These are phyloP conservation scores for Durotheca rogersii DNA, from an alignment of 495 filamentous ascomycete genomes.

Conservation along the genomic window DNA sequence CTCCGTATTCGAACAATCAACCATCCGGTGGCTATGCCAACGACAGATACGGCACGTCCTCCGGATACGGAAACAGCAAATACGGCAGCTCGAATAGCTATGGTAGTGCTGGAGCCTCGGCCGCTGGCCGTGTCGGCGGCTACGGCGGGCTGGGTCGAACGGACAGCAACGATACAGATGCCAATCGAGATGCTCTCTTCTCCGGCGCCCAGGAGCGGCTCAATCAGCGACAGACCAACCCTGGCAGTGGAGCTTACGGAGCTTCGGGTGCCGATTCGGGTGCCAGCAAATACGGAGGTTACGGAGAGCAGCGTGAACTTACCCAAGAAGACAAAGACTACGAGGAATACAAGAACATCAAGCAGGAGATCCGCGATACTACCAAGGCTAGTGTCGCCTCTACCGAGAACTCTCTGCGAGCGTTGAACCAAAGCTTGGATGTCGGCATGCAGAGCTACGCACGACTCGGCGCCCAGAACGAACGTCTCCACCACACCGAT, in stretches of 20 bases:
- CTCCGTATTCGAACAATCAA: conserved; percentile 26
- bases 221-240: conserved; percentile 43
- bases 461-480: conserved; percentile 70
- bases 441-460: conserved; percentile 68
- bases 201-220: conserved; percentile 60
- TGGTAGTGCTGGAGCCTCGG: conserved; percentile 11
- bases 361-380: conserved; percentile 60
- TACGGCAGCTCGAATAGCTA: conserved; percentile 48
- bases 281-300: conserved; percentile 55
- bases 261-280: conserved; percentile 44
- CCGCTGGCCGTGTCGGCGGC: conserved; percentile 60
- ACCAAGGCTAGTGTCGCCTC: conserved; percentile 65
- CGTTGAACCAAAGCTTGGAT: conserved; percentile 68
- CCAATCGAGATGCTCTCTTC: conserved; percentile 62
- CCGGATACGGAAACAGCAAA: conserved; percentile 65
- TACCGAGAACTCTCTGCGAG: conserved; percentile 66
- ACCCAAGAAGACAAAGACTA: conserved; percentile 71
- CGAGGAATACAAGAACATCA: conserved; percentile 61
- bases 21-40: conserved; percentile 52
- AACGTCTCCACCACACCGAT: conserved; percentile 79
- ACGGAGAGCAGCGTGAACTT: conserved; percentile 67
- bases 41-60: conserved; percentile 61
- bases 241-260: conserved; percentile 14
- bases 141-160: conserved; percentile 68
- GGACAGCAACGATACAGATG: conserved; percentile 59